Evolutionary conservation across 1,284 basidiomycete species (phyloP).

Genomic region (Phylloporus sp.): DNA sequence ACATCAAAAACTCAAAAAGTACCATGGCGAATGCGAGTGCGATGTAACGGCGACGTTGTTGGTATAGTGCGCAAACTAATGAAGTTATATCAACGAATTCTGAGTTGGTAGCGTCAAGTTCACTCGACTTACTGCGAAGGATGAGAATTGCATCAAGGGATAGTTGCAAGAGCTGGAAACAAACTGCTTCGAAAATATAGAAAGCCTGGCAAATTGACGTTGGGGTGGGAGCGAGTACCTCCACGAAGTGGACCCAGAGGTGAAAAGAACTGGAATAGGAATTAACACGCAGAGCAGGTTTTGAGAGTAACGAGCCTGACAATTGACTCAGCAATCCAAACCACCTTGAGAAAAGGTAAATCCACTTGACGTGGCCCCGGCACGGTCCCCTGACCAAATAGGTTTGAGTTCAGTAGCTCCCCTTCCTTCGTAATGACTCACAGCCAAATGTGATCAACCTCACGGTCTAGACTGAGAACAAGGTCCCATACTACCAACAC

Average conservation of each 20-base stretch:
- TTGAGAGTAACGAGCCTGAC: conserved; percentile 3
- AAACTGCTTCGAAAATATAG: not conserved
- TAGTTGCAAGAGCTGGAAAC: conserved; percentile 17
- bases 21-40: conserved; percentile 10
- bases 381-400: conserved; percentile 6
- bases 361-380: conserved; percentile 20
- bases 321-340: conserved; percentile 27
- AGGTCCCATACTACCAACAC: conserved; percentile 22
- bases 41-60: conserved; percentile 1
- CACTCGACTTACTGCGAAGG: conserved; percentile 24
- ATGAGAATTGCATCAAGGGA: conserved; percentile 21
- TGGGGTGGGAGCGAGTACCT: not conserved
- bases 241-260: conserved; percentile 1
- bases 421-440: not conserved
- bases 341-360: conserved; percentile 28
- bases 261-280: conserved; percentile 5
- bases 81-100: not conserved
- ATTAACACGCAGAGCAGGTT: conserved; percentile 8
- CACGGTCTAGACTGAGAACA: conserved; percentile 23
- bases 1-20: conserved; percentile 2
- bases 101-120: not conserved
- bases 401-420: not conserved
- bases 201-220: conserved; percentile 8
- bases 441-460: conserved; percentile 17
- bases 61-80: conserved; percentile 23